Evolutionary conservation across 2,329 filamentous ascomycete genomes (phyloP), one percentile per base, ranked within the genome.

Genomic region (Trichoderma harzianum): DNA sequence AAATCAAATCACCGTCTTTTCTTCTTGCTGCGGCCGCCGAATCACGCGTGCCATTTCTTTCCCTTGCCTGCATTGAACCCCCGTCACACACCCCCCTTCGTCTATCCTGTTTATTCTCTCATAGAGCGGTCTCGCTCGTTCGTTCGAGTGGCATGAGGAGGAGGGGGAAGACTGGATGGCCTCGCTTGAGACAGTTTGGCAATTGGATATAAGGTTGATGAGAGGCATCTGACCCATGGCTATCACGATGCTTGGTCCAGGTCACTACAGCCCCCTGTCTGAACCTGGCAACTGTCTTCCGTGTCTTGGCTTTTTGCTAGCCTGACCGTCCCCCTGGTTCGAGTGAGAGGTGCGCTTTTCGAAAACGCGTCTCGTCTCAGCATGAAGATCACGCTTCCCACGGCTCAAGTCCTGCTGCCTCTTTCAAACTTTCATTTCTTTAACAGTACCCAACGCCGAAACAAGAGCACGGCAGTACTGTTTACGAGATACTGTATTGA

Each of bases 291-390:
- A n/a, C 36, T 43, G 36, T 51, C 53, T 68, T 60, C 55, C 53
- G 65, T 68, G 65, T 68, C 65, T 68, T 68, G 65, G 65, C 65
- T 60, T 47, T 47, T 68, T 14, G 34, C 65, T 68, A 68, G 55
- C 65, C 55, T 55, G 57, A 12, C n/a, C 28, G 55, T 57, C 34
- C 39, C 63, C 70, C 70, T 57, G 57, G 70, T 39, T 55, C 62
- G 39, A 39, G 12, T 28, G 57, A 53, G 39, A 39, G 58, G 39
- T 62, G 57, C 28, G 67, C 39, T 63, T 36, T 67, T 67, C 67
- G 16, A 53, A 63, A 53, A 63, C 67, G 69, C 57, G 51, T 60
- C 39, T 60, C 58, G 70, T 71, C 63, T 67, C 62, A 67, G 57
- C 55, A 28, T 67, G 21, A 61, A 51, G 63, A 67, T 71, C 55